Evolutionary conservation across 345 rosid species (phyloP), one percentile per base, ranked within the genome.

Genomic region (Zanthoxylum bungeanum): DNA sequence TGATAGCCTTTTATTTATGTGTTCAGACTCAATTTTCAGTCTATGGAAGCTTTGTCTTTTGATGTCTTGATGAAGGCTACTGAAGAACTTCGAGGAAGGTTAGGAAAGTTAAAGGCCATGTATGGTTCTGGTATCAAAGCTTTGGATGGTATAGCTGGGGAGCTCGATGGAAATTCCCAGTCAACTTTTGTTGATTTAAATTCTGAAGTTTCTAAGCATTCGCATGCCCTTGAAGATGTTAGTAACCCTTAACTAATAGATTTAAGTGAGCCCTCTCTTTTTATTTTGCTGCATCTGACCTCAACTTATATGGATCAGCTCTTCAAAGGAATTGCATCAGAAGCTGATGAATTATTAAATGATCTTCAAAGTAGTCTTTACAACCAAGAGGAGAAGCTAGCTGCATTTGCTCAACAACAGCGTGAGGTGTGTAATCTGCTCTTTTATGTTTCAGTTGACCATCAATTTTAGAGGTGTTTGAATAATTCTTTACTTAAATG

Each of bases 181-280:
- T 84, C 96, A 72, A 87, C 97, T 59, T 91, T 86, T 82, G 81
- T 80, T 58, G 81, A 84, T 82, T 72, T 96, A 51, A 91, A 91
- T 75, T 83, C 94, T 68, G 93, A 92, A 83, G 92, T 96, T 82
- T 88, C 86, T 19, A 85, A 84, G 69, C 97, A 93, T 78, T 96
- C 97, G 4, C 85, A 83, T 77, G 85, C 87, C 50, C 88, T 96
- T 68, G 97, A 93, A 78, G 86, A 81, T 68, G 99, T 96, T 77
- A 85, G 89, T 81, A 40, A 47, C 17, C 33, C 57, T 47, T 39
- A 9, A 9, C 61, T 68, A 36, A 33, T 34, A 17, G 30, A 55
- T 59, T 37, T 34, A 30, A 60, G 34, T 60, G 55, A 59, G 22
- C 11, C 53, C 66, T 46, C 47, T 71, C 53, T 55, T 66, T 70